A percentile compares a stretch with the other conserved stretches of the same genome.
These are phyloP conservation scores for Candida mattraensis DNA, from an alignment of 805 yeast genomes.

Conservation along the genomic window DNA sequence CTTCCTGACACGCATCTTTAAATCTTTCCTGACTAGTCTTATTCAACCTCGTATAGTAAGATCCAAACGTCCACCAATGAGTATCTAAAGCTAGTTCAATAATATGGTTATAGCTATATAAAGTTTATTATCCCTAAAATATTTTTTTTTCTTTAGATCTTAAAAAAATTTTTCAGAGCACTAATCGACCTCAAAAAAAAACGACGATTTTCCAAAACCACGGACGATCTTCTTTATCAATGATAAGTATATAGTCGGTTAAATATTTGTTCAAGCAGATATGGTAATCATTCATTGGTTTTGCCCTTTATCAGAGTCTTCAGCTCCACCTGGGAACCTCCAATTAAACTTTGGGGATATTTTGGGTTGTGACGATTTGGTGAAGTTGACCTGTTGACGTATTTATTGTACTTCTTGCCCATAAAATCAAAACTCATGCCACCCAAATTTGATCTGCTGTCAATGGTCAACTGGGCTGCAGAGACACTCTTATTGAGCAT, in stretches of 20 bases:
- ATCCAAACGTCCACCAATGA: too few relatives aligned
- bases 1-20: slow-evolving; percentile 38
- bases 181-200: slow-evolving; percentile 2
- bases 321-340: slow-evolving; percentile 23
- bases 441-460: slow-evolving; percentile 7
- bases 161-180: slow-evolving; percentile 3
- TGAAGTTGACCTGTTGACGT: slow-evolving; percentile 10
- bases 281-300: slow-evolving; percentile 11
- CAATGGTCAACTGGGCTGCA: slow-evolving; percentile 8
- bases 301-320: slow-evolving; percentile 18
- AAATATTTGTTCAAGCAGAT: slow-evolving; percentile 2
- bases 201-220: too few relatives aligned
- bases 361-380: slow-evolving; percentile 6
- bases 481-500: slow-evolving; percentile 11
- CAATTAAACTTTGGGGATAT: slow-evolving; percentile 8
- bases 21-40: too few relatives aligned
- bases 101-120: not conserved
- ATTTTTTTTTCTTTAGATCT: slow-evolving; percentile 4
- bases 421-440: slow-evolving; percentile 20
- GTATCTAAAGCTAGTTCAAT: too few relatives aligned
- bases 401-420: slow-evolving; percentile 27
- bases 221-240: too few relatives aligned
- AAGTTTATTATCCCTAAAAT: slow-evolving; percentile 10
- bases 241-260: too few relatives aligned
- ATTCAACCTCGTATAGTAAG: too few relatives aligned